These are phyloP conservation scores for Cucumis melo DNA, from an alignment of 306 rosid genomes.

Conservation along the genomic window DNA sequence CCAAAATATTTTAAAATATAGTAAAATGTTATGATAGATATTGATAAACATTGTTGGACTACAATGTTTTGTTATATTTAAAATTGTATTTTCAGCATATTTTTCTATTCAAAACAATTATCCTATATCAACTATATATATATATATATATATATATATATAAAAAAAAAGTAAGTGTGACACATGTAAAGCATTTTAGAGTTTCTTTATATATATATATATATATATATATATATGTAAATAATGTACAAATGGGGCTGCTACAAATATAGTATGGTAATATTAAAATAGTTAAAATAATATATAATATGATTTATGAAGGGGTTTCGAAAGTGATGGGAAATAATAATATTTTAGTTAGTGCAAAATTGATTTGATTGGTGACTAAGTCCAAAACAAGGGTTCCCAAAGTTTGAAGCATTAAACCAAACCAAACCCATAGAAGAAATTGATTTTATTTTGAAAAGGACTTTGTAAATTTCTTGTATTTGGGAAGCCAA, in stretches of 20 bases:
- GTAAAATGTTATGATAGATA: too few species aligned
- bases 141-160: too few species aligned
- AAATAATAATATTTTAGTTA: not conserved
- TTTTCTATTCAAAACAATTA: too few species aligned
- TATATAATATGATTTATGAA: not conserved
- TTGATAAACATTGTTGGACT: too few species aligned
- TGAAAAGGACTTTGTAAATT: not conserved
- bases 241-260: not conserved
- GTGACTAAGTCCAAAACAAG: not conserved
- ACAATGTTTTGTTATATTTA: too few species aligned
- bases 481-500: not conserved
- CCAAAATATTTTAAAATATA: too few species aligned
- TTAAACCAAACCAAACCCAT: not conserved
- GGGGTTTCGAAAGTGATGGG: not conserved
- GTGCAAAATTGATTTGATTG: not conserved
- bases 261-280: not conserved
- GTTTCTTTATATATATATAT: too few species aligned
- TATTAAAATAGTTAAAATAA: not conserved
- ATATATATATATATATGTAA: too few species aligned
- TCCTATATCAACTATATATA: too few species aligned
- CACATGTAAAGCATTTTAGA: too few species aligned
- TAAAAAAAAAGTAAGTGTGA: too few species aligned
- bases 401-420: not conserved
- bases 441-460: not conserved
- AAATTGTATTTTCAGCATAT: too few species aligned